These are phyloP conservation scores for Angomonas ambiguus DNA, from an alignment of 208 protist species.

Conservation along the genomic window DNA sequence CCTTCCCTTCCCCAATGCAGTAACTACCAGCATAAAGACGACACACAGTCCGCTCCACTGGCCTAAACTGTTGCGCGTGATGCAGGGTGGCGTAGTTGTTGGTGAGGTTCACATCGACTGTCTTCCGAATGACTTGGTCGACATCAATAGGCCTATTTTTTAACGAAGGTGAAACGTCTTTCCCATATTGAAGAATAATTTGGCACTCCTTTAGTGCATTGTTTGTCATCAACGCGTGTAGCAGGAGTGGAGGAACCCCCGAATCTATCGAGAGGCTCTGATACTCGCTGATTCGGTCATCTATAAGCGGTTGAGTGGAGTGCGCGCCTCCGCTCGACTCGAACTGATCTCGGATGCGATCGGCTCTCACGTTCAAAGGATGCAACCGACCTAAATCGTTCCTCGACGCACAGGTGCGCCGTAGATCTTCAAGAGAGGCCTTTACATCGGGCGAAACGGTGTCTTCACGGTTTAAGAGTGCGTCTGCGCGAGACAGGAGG, in stretches of 20 bases:
- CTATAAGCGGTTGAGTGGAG: constrained; percentile 54
- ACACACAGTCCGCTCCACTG: constrained; percentile 83
- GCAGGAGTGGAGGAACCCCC: constrained; percentile 60
- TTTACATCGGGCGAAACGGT: too few species aligned
- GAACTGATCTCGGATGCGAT: constrained; percentile 64
- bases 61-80: constrained; percentile 69
- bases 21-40: constrained; percentile 54
- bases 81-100: constrained; percentile 76
- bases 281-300: constrained; percentile 60
- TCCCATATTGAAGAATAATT: constrained; percentile 80
- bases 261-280: constrained; percentile 34
- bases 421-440: too few species aligned
- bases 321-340: constrained; percentile 75
- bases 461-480: not conserved
- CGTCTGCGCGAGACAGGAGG: constrained; percentile 14
- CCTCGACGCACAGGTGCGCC: too few species aligned
- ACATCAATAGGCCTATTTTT: constrained; percentile 66
- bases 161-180: constrained; percentile 41
- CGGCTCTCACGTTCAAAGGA: constrained; percentile 59
- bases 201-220: constrained; percentile 86
- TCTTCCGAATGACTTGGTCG: constrained; percentile 69
- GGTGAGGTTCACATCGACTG: constrained; percentile 83
- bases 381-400: constrained; percentile 30
- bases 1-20: constrained; percentile 85
- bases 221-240: constrained; percentile 49